Conservation (phyloP, 1,284 basidiomycete species). For the Boletus mariae region DNA sequence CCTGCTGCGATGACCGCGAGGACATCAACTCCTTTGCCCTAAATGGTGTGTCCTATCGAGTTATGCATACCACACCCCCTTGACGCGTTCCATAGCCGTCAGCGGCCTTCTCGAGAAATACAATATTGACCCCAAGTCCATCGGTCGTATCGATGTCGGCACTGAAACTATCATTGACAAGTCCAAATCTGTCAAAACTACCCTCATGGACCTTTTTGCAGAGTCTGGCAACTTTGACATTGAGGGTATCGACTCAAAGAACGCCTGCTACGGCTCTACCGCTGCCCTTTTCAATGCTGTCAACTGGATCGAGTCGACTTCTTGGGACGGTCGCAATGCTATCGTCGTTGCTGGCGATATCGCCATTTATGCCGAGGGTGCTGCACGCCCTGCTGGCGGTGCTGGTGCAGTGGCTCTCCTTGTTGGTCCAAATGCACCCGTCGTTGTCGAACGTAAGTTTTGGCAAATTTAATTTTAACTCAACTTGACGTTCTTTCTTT, state of each 20-base stretch:
- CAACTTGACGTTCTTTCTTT: constrained; percentile 13
- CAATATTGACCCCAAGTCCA: constrained; percentile 93
- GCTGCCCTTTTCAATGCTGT: constrained; percentile 97
- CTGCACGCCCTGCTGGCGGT: constrained; percentile 93
- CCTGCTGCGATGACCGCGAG: constrained; percentile 94
- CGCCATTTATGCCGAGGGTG: constrained; percentile 96
- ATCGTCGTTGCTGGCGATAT: constrained; percentile 98
- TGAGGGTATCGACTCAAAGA: constrained; percentile 98
- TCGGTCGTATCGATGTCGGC: constrained; percentile 96
- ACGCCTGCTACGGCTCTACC: constrained; percentile 98
- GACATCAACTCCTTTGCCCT: constrained; percentile 98
- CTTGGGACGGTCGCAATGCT: constrained; percentile 98
- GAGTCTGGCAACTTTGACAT: constrained; percentile 93
- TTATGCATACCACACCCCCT: neutral
- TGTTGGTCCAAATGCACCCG: constrained; percentile 93
- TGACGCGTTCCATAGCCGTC: constrained; percentile 53
- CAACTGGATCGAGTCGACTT: constrained; percentile 94
- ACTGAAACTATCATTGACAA: constrained; percentile 99
- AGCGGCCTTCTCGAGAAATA: constrained; percentile 89
- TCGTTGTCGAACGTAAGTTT: constrained; percentile 92
- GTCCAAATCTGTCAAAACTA: constrained; percentile 98
- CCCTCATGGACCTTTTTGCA: constrained; percentile 97
- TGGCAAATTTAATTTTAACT: constrained; percentile 1
- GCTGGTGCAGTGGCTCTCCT: constrained; percentile 94
- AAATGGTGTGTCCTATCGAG: constrained; percentile 62